Evolutionary conservation across 2,329 filamentous ascomycete genomes (phyloP).

Genomic region (Colletotrichum falcatum): DNA sequence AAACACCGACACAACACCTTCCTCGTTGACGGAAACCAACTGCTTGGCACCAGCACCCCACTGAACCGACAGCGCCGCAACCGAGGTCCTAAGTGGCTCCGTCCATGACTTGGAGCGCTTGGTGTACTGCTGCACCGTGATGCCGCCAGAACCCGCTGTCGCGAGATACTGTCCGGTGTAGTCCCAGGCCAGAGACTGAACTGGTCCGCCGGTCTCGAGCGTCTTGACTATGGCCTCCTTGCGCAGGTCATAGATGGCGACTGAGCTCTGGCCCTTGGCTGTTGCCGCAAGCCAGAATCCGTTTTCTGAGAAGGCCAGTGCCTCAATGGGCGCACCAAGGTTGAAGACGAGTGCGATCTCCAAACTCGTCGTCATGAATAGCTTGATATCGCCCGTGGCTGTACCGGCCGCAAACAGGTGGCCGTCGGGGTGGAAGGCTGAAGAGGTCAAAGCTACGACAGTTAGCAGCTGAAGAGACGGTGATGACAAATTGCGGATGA

Average conservation of each 20-base stretch:
- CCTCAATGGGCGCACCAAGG: conserved; percentile 76
- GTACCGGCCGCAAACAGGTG: conserved; percentile 90
- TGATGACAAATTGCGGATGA: background rate
- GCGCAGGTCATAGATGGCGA: conserved; percentile 91
- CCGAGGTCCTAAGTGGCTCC: conserved; percentile 82
- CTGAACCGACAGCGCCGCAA: conserved; percentile 76
- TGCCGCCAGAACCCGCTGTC: conserved; percentile 80
- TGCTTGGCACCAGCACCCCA: conserved; percentile 84
- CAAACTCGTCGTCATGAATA: conserved; percentile 88
- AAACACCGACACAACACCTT: conserved; percentile 81
- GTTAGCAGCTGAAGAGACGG: conserved; percentile 46
- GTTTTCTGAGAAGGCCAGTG: conserved; percentile 92
- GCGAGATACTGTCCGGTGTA: conserved; percentile 95
- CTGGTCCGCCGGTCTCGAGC: conserved; percentile 84
- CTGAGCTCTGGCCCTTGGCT: conserved; percentile 79
- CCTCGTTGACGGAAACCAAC: conserved; percentile 78
- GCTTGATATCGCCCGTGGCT: conserved; percentile 82
- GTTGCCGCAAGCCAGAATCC: conserved; percentile 94
- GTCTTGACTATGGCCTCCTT: conserved; percentile 87
- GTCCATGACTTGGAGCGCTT: conserved; percentile 92
- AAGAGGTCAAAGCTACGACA: conserved; percentile 75
- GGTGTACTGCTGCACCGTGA: conserved; percentile 89
- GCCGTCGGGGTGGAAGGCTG: conserved; percentile 96
- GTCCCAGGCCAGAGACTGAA: conserved; percentile 87
- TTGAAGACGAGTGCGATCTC: conserved; percentile 81